A percentile compares a stretch with the other conserved stretches of the same genome.
phyloP scores from a whole-genome alignment of 805 yeast genomes.

The Sporopachydermia quercuum region DNA sequence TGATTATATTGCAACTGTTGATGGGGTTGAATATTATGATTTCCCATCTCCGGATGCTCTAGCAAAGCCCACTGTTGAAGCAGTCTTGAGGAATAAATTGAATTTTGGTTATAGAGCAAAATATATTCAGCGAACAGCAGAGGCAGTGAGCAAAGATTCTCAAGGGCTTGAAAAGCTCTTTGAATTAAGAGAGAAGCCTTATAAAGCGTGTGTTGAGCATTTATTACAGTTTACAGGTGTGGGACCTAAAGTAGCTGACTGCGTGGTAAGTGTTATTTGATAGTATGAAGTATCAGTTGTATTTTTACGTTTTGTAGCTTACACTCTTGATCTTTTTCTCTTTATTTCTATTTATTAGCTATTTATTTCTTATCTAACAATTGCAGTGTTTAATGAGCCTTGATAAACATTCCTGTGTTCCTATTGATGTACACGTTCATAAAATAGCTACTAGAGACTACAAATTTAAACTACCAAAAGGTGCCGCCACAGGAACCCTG shows the following conservation, averaged over 20 bases:
- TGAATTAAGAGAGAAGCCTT: constrained; percentile 29
- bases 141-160: constrained; percentile 26
- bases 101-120: constrained; percentile 88
- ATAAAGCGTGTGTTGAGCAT: constrained; percentile 39
- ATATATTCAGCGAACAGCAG: constrained; percentile 69
- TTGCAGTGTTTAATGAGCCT: constrained; percentile 65
- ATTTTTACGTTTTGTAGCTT: too few relatives aligned
- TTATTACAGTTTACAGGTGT: constrained; percentile 68
- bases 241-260: constrained; percentile 97
- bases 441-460: constrained; percentile 80
- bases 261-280: constrained; percentile 32
- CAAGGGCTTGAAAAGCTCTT: constrained; percentile 22
- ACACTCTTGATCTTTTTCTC: neutral
- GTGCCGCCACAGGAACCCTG: constrained; percentile 26
- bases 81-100: constrained; percentile 22
- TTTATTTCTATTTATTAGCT: neutral
- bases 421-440: constrained; percentile 91
- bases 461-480: constrained; percentile 28
- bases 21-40: constrained; percentile 43
- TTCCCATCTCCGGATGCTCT: constrained; percentile 41
- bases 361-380: neutral
- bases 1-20: constrained; percentile 32
- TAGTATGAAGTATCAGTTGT: neutral
- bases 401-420: constrained; percentile 76
- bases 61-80: constrained; percentile 25